Evolutionary conservation across 768 basidiomycete species (phyloP), one percentile per base, ranked within the genome.

Genomic region (Jaapia argillacea): DNA sequence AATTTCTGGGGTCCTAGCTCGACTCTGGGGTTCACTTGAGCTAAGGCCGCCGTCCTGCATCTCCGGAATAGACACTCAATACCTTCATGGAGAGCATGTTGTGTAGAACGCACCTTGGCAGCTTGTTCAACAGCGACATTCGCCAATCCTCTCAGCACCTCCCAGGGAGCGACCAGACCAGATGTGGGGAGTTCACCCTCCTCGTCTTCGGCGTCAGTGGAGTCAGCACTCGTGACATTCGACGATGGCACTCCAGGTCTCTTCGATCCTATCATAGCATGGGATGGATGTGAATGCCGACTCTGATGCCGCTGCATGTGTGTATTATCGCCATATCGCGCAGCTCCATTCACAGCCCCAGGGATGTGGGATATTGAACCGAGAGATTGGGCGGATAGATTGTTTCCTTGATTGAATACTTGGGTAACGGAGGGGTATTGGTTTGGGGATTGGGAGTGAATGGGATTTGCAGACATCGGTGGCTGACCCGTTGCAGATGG

Each of bases 91-190:
- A 41, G 6, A 6, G 38, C 23, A 36, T 26, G 35, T 45, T 24
- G 41, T 26, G 36, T 22, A 43, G 7, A 26, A 58, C 67, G 43
- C 57, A 82, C 86, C 72, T 84, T 84, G 42, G 79, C 79, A 48
- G 83, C 85, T 42, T 82, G 72, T 58, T 86, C 77, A 45, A 78
- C 80, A 26, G 86, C 85, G 24, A 86, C 85, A 64, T 86, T 84
- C 27, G 85, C 86, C 46, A 89, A 62, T 38, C 84, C 82, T 49
- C 85, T 70, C 41, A 89, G 67, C 33, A 89, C 87, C 63, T 88
- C 85, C 80, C 85, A 85, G 40, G 89, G 89, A 6, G 87, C 88
- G 43, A 88, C 79, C 38, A 91, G 73, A 39, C 89, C 86, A 31
- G 74, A 75, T 27, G 83, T 82, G 1, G 89, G 88, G 12, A 91